A percentile compares a stretch with the other conserved stretches of the same genome.
Evolutionary conservation across 169 alveolate species (phyloP).

Genomic region (Neospora caninum): DNA sequence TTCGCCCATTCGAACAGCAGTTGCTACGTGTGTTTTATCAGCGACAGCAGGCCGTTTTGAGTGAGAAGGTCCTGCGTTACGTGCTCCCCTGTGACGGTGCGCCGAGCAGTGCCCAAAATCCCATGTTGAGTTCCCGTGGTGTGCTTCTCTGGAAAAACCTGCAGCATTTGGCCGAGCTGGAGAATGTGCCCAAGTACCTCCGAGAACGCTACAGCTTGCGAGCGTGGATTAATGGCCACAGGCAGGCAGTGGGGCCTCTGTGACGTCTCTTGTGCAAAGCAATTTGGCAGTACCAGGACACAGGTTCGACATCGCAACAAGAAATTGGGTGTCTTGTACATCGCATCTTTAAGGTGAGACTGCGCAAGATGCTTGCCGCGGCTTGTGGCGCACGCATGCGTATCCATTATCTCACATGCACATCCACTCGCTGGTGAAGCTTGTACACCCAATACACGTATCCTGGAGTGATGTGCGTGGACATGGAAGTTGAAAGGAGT

Average conservation of each 20-base stretch:
- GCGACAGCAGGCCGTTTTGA: no score
- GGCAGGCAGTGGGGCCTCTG: neutral
- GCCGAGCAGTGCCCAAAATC: no score
- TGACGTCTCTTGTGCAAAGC: neutral
- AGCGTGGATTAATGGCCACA: constrained; percentile 20
- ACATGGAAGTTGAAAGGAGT: no score
- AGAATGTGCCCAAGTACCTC: neutral
- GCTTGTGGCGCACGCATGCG: neutral
- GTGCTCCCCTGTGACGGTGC: no score
- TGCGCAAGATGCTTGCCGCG: neutral
- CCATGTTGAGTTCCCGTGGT: no score
- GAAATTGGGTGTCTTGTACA: neutral
- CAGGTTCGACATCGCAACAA: neutral
- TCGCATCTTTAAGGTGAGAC: neutral
- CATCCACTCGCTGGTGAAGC: no score
- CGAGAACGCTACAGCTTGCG: constrained; percentile 11
- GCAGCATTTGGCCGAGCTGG: neutral
- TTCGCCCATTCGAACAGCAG: no score
- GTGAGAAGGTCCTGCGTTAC: no score
- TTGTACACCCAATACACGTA: no score
- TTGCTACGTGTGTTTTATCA: no score
- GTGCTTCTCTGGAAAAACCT: neutral
- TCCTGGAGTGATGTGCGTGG: no score
- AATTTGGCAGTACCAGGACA: neutral
- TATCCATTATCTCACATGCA: no score